Conservation (phyloP, 2,329 filamentous ascomycete genomes). For the Neopestalotiopsis sp. region DNA sequence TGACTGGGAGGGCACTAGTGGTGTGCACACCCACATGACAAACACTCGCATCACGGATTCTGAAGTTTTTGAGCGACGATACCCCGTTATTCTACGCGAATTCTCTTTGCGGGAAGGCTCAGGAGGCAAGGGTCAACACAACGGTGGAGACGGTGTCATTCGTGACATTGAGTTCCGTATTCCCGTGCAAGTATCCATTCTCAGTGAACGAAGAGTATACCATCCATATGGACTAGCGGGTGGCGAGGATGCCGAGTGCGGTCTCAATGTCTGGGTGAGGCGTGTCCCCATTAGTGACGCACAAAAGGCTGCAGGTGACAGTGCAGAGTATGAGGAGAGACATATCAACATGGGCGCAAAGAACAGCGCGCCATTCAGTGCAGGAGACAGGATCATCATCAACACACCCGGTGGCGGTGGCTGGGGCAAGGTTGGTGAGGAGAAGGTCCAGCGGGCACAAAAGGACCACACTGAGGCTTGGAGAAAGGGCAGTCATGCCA, state of each 20-base stretch:
- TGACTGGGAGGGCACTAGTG: constrained; percentile 70
- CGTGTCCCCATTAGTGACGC: constrained; percentile 65
- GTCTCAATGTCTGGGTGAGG: constrained; percentile 86
- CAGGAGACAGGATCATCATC: constrained; percentile 79
- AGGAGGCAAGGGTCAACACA: constrained; percentile 64
- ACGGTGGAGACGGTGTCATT: constrained; percentile 72
- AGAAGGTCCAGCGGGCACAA: constrained; percentile 53
- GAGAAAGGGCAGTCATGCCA: constrained; percentile 62
- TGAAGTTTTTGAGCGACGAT: constrained; percentile 75
- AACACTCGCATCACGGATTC: constrained; percentile 79
- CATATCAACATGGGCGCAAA: constrained; percentile 78
- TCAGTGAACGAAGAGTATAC: constrained; percentile 75
- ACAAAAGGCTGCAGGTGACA: constrained; percentile 41
- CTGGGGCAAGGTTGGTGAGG: constrained; percentile 68
- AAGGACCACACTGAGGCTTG: constrained; percentile 61
- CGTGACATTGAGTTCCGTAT: constrained; percentile 77
- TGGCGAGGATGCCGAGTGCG: constrained; percentile 78
- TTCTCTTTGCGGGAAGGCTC: constrained; percentile 66
- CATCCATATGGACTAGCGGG: constrained; percentile 82
- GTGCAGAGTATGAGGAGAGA: constrained; percentile 59
- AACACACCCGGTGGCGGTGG: constrained; percentile 80
- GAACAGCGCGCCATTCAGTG: constrained; percentile 77
- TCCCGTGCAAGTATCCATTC: constrained; percentile 72
- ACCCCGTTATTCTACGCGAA: constrained; percentile 70
- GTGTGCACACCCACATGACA: constrained; percentile 79